A percentile compares a stretch with the other conserved stretches of the same genome.
Conservation (phyloP, 2,329 filamentous ascomycete species). For the Thelonectria rubi region DNA sequence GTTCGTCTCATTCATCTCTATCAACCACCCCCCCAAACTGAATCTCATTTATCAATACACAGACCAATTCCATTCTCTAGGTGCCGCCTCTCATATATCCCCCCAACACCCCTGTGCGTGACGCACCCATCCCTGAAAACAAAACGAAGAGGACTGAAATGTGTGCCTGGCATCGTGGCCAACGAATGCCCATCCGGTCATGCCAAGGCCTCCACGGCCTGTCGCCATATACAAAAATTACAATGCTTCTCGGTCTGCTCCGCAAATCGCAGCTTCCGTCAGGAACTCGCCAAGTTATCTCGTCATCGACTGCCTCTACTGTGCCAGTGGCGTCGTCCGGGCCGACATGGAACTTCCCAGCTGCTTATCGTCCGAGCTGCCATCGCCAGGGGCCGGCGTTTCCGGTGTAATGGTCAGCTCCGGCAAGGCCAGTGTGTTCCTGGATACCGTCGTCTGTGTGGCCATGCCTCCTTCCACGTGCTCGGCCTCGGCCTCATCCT, state of each 20-base stretch:
- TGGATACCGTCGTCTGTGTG: slow-evolving; percentile 14
- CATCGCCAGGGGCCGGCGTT: slow-evolving; percentile 53
- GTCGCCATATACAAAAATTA: slow-evolving; percentile 41
- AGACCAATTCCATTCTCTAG: not conserved
- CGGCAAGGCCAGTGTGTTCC: slow-evolving; percentile 46
- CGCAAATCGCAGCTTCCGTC: not conserved
- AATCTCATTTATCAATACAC: slow-evolving; percentile 2
- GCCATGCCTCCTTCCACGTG: slow-evolving; percentile 40
- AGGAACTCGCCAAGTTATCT: not conserved
- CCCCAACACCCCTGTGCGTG: slow-evolving; percentile 6
- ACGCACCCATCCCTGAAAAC: slow-evolving; percentile 8
- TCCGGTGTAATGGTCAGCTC: slow-evolving; percentile 60
- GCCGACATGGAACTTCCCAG: slow-evolving; percentile 53
- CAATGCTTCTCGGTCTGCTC: slow-evolving; percentile 20
- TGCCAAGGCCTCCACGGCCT: slow-evolving; percentile 15
- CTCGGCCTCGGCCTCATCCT: slow-evolving; percentile 46
- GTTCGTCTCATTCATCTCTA: not conserved
- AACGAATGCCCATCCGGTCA: slow-evolving; percentile 27
- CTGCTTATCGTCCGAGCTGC: slow-evolving; percentile 53
- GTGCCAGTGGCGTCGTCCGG: slow-evolving; percentile 32
- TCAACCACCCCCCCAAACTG: not conserved
- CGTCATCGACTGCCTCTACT: slow-evolving; percentile 35
- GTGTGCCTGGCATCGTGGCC: slow-evolving; percentile 23
- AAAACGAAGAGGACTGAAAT: not conserved
- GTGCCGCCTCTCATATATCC: not conserved